These are phyloP conservation scores for Infundibulicybe gibba DNA, from an alignment of 768 basidiomycete genomes.

Conservation along the genomic window DNA sequence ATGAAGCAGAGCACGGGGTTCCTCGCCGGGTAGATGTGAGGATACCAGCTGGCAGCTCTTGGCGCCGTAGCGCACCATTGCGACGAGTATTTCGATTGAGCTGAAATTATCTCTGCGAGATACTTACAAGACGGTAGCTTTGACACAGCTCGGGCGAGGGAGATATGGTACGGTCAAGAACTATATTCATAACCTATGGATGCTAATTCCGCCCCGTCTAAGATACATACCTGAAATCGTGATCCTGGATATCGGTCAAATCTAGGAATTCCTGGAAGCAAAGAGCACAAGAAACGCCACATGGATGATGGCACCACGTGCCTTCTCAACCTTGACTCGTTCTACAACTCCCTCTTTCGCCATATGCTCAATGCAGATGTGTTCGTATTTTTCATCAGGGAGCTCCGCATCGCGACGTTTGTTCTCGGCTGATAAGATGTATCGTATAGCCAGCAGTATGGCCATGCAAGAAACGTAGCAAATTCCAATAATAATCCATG, in stretches of 20 bases:
- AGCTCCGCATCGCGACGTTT: constrained; percentile 57
- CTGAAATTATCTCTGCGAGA: too few species aligned
- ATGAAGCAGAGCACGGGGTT: too few species aligned
- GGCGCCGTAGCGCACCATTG: too few species aligned
- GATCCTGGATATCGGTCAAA: constrained; percentile 68
- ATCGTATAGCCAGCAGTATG: constrained; percentile 45
- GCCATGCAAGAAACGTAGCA: constrained; percentile 55
- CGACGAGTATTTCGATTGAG: too few species aligned
- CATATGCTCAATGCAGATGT: constrained; percentile 54
- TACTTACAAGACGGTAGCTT: too few species aligned
- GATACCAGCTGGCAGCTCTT: too few species aligned
- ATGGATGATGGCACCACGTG: constrained; percentile 7
- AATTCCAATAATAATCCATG: constrained; percentile 74
- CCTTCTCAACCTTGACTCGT: constrained; percentile 65
- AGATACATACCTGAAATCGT: constrained; percentile 70
- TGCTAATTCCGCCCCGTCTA: constrained; percentile 15
- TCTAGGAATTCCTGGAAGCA: constrained; percentile 60
- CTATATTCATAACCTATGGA: too few species aligned
- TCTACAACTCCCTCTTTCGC: constrained; percentile 48
- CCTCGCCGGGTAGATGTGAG: too few species aligned
- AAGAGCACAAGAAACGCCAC: neutral
- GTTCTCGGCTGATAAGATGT: constrained; percentile 57
- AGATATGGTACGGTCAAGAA: too few species aligned
- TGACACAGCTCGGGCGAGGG: too few species aligned
- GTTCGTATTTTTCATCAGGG: constrained; percentile 48